These are phyloP conservation scores for Saccharomyces hybrid DNA, from an alignment of 1,139 yeast genomes.

Conservation along the genomic window DNA sequence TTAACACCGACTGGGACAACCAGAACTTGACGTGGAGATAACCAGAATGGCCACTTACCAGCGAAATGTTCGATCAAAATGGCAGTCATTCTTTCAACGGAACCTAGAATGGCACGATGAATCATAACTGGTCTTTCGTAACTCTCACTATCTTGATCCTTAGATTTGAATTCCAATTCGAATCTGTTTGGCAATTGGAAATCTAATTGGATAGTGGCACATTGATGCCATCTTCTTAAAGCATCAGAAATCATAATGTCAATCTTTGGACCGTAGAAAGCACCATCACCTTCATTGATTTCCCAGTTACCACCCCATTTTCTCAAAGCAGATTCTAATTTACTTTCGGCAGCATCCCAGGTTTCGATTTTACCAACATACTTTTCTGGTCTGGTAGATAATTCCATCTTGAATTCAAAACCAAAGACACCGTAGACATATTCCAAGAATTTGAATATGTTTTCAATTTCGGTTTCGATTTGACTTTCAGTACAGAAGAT, in stretches of 20 bases:
- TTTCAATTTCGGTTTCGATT: slow-evolving; percentile 72
- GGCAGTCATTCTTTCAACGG: slow-evolving; percentile 97
- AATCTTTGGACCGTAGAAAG: slow-evolving; percentile 97
- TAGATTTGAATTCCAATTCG: slow-evolving; percentile 76
- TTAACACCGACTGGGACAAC: slow-evolving; percentile 95
- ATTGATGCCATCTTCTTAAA: slow-evolving; percentile 89
- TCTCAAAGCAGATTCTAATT: slow-evolving; percentile 66
- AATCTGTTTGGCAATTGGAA: slow-evolving; percentile 93
- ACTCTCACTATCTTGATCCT: slow-evolving; percentile 37
- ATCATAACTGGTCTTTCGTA: slow-evolving; percentile 86
- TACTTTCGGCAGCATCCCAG: slow-evolving; percentile 82
- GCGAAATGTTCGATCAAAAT: slow-evolving; percentile 93
- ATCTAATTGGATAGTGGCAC: slow-evolving; percentile 96
- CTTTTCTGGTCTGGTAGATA: slow-evolving; percentile 91
- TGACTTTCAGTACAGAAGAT: slow-evolving; percentile 90
- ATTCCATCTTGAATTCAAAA: slow-evolving; percentile 78
- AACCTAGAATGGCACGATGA: slow-evolving; percentile 95
- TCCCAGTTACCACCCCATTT: slow-evolving; percentile 82
- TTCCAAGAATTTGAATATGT: slow-evolving; percentile 71
- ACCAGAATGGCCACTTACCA: slow-evolving; percentile 99
- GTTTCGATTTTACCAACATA: slow-evolving; percentile 79
- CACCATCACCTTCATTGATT: slow-evolving; percentile 93
- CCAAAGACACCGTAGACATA: slow-evolving; percentile 79
- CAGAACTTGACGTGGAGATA: slow-evolving; percentile 91
- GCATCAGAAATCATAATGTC: slow-evolving; percentile 92